Conservation (phyloP, 176 grass and related monocot genomes). For the Guadua angustifolia region DNA sequence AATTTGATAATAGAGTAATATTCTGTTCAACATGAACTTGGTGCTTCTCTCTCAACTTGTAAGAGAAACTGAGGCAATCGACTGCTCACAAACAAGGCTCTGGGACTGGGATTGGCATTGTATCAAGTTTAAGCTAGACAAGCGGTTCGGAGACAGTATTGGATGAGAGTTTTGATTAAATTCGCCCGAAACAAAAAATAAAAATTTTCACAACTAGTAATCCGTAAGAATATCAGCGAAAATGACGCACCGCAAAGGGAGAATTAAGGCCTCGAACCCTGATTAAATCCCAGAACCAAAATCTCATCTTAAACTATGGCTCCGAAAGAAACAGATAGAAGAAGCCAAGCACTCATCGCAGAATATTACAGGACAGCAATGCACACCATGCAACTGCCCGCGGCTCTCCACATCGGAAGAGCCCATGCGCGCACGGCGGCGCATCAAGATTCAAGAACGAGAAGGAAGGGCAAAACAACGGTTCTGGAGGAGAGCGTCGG, state of each 20-base stretch:
- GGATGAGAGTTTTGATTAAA: neutral
- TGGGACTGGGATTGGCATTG: neutral
- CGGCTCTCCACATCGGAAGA: neutral
- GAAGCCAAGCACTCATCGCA: no score
- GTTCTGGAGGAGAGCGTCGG: neutral
- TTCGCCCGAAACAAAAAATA: no score
- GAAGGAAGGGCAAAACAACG: neutral
- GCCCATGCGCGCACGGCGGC: neutral
- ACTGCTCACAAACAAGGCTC: neutral
- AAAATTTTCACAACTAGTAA: neutral
- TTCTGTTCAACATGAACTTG: neutral
- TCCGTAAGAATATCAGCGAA: neutral
- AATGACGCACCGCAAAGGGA: neutral
- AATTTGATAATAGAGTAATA: neutral
- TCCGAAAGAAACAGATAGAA: neutral
- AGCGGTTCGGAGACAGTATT: neutral
- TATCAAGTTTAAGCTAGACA: neutral
- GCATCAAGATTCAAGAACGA: neutral
- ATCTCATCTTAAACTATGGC: no score
- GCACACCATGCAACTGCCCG: no score
- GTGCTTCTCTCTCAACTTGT: neutral
- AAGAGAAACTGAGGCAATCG: neutral
- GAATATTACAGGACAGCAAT: no score
- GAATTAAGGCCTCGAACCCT: neutral
- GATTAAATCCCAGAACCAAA: neutral